Base-by-base conservation (phyloP, 352 stramenopile genomes). In the Phytophthora fragariaefolia region DNA sequence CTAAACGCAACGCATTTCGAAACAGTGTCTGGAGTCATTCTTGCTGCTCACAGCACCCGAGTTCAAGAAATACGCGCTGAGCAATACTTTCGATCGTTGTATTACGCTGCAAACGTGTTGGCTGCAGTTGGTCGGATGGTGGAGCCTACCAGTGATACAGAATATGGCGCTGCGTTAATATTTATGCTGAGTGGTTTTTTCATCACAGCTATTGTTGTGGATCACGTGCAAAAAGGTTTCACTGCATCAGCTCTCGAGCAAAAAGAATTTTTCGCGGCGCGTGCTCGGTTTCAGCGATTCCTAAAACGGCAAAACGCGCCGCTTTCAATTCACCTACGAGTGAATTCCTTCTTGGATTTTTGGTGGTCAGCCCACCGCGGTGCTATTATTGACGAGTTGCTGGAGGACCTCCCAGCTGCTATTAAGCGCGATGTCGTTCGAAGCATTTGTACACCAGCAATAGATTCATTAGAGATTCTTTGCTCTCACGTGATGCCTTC, bases 141-240 rank as follows among this genome's bases (percentile, higher is more conserved):
- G 1, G 82, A 91, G 20, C 82, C 82, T 6, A 63, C 59, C 0
- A 87, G 71, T 28, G 75, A 89, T 46, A 58, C 59, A 6, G 78
- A 91, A 45, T 89, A 81, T 52, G 63, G 53, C 0, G 56, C 77
- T 6, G 82, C 80, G 9, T 63, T 89, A n/a, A 56, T 66, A 20
- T 87, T 91, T 58, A 91, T 91, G 82, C 58, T 91, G 22, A 88
- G 79, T 23, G 82, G 82, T 0, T 89, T 91, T 52, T 64, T 89
- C 20, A 85, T 91, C 52, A 88, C 82, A 0, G 82, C 82, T 0
- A 71, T 88, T 23, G 82, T 91, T 15, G 82, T 91, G n/a, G 82
- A 89, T 63, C 77, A 89, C 28, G 82, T 91, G 0, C 80, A 89
- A 50, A 86, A 91, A 55, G 57, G 74, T 7, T 88, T 89, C 47